phyloP scores from a whole-genome alignment of 2,329 filamentous ascomycete species.

The Acarospora socialis region DNA sequence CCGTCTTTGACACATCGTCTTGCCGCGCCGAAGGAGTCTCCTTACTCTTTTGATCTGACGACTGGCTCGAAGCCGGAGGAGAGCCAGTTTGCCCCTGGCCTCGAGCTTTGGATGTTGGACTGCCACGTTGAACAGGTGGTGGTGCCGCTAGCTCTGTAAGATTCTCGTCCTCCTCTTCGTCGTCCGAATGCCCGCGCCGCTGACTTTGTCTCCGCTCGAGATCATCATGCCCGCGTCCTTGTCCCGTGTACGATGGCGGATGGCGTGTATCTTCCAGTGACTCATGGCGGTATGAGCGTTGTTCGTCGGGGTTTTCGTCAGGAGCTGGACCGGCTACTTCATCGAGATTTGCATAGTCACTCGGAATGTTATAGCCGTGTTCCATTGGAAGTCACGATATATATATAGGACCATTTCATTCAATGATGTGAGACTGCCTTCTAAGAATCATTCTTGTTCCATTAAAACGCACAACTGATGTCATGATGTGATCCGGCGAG shows the following conservation, averaged over 20 bases:
- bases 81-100: not conserved
- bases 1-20: slow-evolving; percentile 32
- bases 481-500: too few relatives aligned
- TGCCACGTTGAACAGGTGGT: not conserved
- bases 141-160: slow-evolving; percentile 3
- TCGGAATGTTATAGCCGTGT: slow-evolving; percentile 14
- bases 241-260: slow-evolving; percentile 17
- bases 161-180: not conserved
- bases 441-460: too few relatives aligned
- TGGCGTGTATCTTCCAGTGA: slow-evolving; percentile 27
- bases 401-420: too few relatives aligned
- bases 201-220: not conserved
- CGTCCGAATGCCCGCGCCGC: not conserved
- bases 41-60: not conserved
- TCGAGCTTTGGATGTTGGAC: not conserved
- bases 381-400: too few relatives aligned
- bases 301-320: slow-evolving; percentile 30
- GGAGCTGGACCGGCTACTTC: slow-evolving; percentile 26
- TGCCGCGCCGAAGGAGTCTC: slow-evolving; percentile 6
- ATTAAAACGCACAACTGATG: too few relatives aligned
- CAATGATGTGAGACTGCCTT: too few relatives aligned
- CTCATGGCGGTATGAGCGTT: slow-evolving; percentile 23
- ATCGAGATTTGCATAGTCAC: slow-evolving; percentile 18
- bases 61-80: not conserved
- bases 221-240: slow-evolving; percentile 5